Conservation (phyloP, 768 basidiomycete genomes). For the Cubamyces sp. region DNA sequence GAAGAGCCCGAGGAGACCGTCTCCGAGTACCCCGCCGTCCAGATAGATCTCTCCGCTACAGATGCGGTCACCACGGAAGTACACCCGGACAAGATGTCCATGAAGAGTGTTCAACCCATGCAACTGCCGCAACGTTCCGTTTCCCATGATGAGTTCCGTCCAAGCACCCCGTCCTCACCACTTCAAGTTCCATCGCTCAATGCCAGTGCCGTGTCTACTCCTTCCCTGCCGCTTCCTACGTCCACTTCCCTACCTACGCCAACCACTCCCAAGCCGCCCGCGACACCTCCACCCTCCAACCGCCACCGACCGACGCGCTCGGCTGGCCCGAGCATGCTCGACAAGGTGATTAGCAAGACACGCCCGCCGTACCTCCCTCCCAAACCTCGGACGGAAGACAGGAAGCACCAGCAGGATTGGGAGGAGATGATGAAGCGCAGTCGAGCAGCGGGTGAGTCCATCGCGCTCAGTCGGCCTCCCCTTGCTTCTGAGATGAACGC, state of each 20-base stretch:
- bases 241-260: slow-evolving; percentile 38
- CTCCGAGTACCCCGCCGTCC: slow-evolving; percentile 25
- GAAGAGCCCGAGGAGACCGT: slow-evolving; percentile 19
- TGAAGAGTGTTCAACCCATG: background rate
- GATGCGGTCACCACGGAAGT: slow-evolving; percentile 15
- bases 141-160: slow-evolving; percentile 20
- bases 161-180: slow-evolving; percentile 16
- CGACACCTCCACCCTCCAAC: slow-evolving; percentile 26
- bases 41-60: slow-evolving; percentile 26
- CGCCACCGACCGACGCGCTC: slow-evolving; percentile 54
- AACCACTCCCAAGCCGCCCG: slow-evolving; percentile 25
- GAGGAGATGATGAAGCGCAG: slow-evolving; percentile 87
- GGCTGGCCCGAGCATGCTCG: slow-evolving; percentile 68
- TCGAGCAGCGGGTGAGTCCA: slow-evolving; percentile 64
- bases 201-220: slow-evolving; percentile 23
- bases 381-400: slow-evolving; percentile 75
- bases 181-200: slow-evolving; percentile 9
- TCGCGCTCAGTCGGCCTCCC: slow-evolving; percentile 1
- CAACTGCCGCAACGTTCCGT: slow-evolving; percentile 12
- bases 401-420: slow-evolving; percentile 85
- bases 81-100: slow-evolving; percentile 3
- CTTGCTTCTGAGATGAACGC: slow-evolving; percentile 23
- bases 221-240: slow-evolving; percentile 36
- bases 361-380: slow-evolving; percentile 87
- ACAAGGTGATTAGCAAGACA: slow-evolving; percentile 83